Conservation (phyloP, 768 basidiomycete species). For the Mycena indigotica region DNA sequence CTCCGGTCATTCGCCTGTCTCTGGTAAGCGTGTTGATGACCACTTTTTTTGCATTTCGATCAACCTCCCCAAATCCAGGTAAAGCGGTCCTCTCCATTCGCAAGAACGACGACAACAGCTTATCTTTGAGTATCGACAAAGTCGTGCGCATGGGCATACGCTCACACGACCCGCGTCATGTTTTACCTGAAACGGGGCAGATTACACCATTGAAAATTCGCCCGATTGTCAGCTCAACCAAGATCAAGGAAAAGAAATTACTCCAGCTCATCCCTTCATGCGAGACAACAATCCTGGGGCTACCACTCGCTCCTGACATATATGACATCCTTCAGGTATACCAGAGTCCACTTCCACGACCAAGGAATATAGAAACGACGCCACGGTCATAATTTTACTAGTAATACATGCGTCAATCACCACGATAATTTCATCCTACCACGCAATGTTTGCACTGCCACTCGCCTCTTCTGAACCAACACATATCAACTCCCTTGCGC, state of each 20-base stretch:
- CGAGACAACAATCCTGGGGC: not conserved
- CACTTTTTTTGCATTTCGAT: not conserved
- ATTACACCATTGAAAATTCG: not conserved
- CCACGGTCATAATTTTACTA: too few species aligned
- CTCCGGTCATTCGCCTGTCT: not conserved
- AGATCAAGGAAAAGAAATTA: not conserved
- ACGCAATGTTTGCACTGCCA: too few species aligned
- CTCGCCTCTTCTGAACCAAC: too few species aligned
- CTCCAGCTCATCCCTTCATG: not conserved
- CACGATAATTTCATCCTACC: too few species aligned
- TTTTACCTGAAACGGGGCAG: not conserved
- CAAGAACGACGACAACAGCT: not conserved
- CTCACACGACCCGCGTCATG: not conserved
- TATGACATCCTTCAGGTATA: not conserved
- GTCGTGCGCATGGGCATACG: not conserved
- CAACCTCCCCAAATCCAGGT: not conserved
- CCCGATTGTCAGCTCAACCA: not conserved
- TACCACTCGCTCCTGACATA: not conserved
- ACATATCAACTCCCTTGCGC: not conserved
- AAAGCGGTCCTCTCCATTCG: not conserved
- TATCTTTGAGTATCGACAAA: not conserved
- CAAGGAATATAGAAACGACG: too few species aligned
- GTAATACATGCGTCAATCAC: too few species aligned
- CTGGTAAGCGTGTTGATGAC: not conserved
- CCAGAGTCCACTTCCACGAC: too few species aligned